Evolutionary conservation across 2,329 filamentous ascomycete genomes (phyloP).

Genomic region (Zasmidium citrigriseum): DNA sequence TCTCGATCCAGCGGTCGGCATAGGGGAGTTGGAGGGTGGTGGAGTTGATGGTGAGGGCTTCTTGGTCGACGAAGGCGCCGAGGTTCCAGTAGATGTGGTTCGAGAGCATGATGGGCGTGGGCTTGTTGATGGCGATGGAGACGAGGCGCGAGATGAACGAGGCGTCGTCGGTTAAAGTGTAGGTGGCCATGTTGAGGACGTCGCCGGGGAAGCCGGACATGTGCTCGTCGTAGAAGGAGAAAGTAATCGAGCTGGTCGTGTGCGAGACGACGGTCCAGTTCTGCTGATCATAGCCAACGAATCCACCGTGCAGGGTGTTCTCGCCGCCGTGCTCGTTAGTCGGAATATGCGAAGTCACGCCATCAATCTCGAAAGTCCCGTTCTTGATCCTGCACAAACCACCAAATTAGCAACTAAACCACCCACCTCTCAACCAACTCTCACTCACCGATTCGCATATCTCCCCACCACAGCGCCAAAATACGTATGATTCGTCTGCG

Average conservation of each 20-base stretch:
- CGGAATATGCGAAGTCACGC: constrained; percentile 48
- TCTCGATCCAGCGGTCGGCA: constrained; percentile 38
- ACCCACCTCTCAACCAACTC: not conserved
- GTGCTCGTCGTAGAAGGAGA: constrained; percentile 71
- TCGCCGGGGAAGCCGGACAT: constrained; percentile 78
- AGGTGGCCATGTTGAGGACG: constrained; percentile 73
- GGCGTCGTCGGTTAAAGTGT: constrained; percentile 64
- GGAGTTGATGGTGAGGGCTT: constrained; percentile 66
- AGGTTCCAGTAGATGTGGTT: constrained; percentile 81
- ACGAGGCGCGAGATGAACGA: constrained; percentile 73
- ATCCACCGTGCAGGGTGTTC: constrained; percentile 56
- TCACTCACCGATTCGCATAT: constrained; percentile 51
- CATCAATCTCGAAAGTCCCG: constrained; percentile 55
- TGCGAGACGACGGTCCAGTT: constrained; percentile 76
- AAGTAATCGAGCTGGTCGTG: constrained; percentile 69
- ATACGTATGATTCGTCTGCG: constrained; percentile 57
- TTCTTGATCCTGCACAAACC: constrained; percentile 51
- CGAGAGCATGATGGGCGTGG: constrained; percentile 81
- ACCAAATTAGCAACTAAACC: constrained; percentile 21
- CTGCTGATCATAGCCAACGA: constrained; percentile 59
- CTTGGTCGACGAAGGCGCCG: constrained; percentile 74
- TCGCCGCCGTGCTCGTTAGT: constrained; percentile 53
- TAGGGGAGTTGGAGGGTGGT: constrained; percentile 74
- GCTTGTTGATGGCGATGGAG: constrained; percentile 69
- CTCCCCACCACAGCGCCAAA: constrained; percentile 60